phyloP scores from a whole-genome alignment of 805 yeast genomes.

The Yarrowia alimentaria region DNA sequence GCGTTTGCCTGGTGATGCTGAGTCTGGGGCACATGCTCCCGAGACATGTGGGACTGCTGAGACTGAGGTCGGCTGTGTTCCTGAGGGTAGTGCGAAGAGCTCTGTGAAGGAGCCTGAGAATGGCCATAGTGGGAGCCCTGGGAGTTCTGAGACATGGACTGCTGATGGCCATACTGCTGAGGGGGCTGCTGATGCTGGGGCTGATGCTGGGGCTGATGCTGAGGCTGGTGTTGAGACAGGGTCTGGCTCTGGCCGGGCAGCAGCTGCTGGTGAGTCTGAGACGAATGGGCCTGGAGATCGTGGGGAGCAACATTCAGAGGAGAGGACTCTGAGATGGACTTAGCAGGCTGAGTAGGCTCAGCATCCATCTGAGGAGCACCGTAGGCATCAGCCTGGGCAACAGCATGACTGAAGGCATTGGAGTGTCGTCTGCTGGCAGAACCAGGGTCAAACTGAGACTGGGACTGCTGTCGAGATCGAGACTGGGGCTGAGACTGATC shows the following conservation, averaged over 20 bases:
- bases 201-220: not conserved
- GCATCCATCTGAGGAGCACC: constrained; percentile 10
- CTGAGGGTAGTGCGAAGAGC: constrained; percentile 17
- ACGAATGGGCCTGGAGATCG: no score
- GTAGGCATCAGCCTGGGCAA: constrained; percentile 21
- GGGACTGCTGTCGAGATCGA: no score
- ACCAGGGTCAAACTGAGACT: constrained; percentile 21
- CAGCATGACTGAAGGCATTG: constrained; percentile 10
- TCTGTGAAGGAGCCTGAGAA: no score
- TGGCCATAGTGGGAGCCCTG: constrained; percentile 8
- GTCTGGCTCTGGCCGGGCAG: constrained; percentile 9
- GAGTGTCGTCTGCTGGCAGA: not conserved
- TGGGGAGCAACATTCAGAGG: constrained; percentile 10
- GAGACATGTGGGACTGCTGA: not conserved
- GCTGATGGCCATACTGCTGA: constrained; percentile 5
- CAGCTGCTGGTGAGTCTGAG: no score
- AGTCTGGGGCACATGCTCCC: no score
- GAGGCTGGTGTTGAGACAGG: no score
- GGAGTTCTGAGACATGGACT: constrained; percentile 5
- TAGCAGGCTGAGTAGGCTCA: constrained; percentile 16
- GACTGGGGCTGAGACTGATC: not conserved
- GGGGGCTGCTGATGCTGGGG: constrained; percentile 12
- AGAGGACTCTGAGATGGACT: constrained; percentile 13
- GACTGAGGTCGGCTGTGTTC: constrained; percentile 21
- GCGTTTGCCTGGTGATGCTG: constrained; percentile 1